Conservation (phyloP, 345 rosid species). For the Gossypium sturtianum region DNA sequence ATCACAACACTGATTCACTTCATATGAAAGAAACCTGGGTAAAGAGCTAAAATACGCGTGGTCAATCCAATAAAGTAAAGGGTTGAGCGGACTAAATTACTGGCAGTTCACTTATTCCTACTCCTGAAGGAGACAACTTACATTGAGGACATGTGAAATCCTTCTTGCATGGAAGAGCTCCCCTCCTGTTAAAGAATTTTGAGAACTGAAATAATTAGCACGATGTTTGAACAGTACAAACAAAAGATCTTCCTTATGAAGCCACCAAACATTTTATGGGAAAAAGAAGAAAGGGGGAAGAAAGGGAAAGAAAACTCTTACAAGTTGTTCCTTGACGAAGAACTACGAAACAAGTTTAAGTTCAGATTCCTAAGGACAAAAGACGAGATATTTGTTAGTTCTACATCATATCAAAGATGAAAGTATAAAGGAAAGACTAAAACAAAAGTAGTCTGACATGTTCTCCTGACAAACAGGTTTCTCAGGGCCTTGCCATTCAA, state of each 20-base stretch:
- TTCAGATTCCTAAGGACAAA: conserved; percentile 41
- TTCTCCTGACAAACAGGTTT: conserved; percentile 45
- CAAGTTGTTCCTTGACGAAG: conserved; percentile 33
- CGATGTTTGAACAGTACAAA: background rate
- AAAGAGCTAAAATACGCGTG: background rate
- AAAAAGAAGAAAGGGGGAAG: background rate
- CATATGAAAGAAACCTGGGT: background rate
- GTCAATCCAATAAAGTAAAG: too few species aligned
- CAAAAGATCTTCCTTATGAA: background rate
- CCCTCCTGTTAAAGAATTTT: conserved; percentile 28
- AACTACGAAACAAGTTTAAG: conserved; percentile 58
- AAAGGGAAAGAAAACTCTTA: conserved; percentile 28
- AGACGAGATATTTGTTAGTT: conserved; percentile 1
- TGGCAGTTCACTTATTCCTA: background rate
- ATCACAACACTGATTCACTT: background rate
- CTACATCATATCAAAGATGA: conserved; percentile 10
- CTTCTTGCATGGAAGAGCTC: conserved; percentile 47
- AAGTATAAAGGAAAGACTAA: conserved; percentile 13
- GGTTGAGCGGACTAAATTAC: background rate
- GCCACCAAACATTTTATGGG: background rate
- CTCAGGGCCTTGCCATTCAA: conserved; percentile 42
- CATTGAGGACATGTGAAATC: conserved; percentile 47
- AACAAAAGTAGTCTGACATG: conserved; percentile 28
- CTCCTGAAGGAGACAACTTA: conserved; percentile 29
- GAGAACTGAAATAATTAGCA: background rate